Evolutionary conservation across 2,329 filamentous ascomycete species (phyloP).

Genomic region (Dactylellina leptospora): DNA sequence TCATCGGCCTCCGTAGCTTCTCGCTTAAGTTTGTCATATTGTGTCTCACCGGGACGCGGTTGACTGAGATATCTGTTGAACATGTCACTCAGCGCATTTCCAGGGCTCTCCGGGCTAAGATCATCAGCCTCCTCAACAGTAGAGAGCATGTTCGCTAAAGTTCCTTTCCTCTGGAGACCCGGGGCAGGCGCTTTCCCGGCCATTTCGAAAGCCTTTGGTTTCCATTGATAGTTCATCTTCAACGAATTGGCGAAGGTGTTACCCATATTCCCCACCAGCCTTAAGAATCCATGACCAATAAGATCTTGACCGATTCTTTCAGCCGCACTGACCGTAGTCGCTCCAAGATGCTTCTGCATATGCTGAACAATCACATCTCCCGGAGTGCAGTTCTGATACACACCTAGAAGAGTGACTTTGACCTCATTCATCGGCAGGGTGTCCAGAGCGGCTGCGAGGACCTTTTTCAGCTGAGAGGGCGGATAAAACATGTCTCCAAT

Average conservation of each 20-base stretch:
- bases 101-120: slow-evolving; percentile 76
- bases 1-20: slow-evolving; percentile 92
- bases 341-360: slow-evolving; percentile 85
- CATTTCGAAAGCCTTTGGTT: slow-evolving; percentile 86
- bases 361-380: slow-evolving; percentile 96
- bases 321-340: slow-evolving; percentile 84
- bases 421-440: slow-evolving; percentile 87
- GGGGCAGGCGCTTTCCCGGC: slow-evolving; percentile 66
- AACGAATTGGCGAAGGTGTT: slow-evolving; percentile 97
- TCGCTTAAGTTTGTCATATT: slow-evolving; percentile 81
- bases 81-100: slow-evolving; percentile 87
- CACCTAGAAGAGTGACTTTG: slow-evolving; percentile 94
- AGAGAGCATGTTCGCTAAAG: slow-evolving; percentile 74
- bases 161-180: slow-evolving; percentile 82
- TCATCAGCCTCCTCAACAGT: slow-evolving; percentile 65
- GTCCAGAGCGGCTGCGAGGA: slow-evolving; percentile 83
- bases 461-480: slow-evolving; percentile 88
- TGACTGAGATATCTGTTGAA: slow-evolving; percentile 93
- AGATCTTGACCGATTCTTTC: slow-evolving; percentile 96
- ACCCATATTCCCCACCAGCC: slow-evolving; percentile 91
- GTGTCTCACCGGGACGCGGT: slow-evolving; percentile 90
- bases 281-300: slow-evolving; percentile 82
- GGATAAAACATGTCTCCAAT: slow-evolving; percentile 88
- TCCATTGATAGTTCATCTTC: slow-evolving; percentile 97
- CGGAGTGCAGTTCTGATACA: slow-evolving; percentile 89